Base-by-base conservation (phyloP, 2,329 filamentous ascomycete species). In the Cladosporium phlei region DNA sequence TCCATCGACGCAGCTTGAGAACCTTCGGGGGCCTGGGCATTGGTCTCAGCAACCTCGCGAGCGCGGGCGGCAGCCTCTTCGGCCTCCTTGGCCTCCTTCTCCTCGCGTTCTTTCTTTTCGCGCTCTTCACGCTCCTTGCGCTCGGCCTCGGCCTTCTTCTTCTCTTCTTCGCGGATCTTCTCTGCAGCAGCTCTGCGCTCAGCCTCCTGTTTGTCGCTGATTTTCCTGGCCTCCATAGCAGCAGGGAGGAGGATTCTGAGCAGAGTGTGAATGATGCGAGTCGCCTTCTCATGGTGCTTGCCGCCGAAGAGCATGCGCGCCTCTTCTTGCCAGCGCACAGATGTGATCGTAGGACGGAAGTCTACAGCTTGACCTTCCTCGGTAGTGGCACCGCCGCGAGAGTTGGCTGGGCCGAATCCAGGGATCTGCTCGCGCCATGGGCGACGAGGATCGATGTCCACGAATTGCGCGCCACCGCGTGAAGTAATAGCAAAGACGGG, bases 311-410 rank as follows among this genome's bases (percentile, higher is more conserved):
- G 76, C 65, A 98, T 82, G 53, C 85, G 83, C 7, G 89, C 84
- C 65, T 97, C 94, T 61, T 96, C 88, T 61, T 86, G 80, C 84
- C 94, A 98, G 51, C 93, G 83, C 44, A 78, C 76, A 46, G 77
- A 73, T 1, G 93, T 97, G 7, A 79, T 75, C 28, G 81, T 79
- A 7, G 88, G 75, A 16, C 76, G 71, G 64, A 97, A 97, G 2
- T 81, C 73, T 20, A 90, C 83, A 10, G 88, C 85, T 56, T 86
- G 83, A n/a, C 79, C 74, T 10, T 85, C 85, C 48, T 87, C 84
- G 50, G 66, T 35, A 58, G 76, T 68, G 53, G 70, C 65, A 28
- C 67, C 56, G 17, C 42, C 33, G 22, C 48, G 39, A 27, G 53
- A 47, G 11, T 58, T 56, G 14, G 78, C 75, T 10, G 75, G 70